phyloP scores from a whole-genome alignment of 345 rosid genomes.

The Pistacia atlantica region DNA sequence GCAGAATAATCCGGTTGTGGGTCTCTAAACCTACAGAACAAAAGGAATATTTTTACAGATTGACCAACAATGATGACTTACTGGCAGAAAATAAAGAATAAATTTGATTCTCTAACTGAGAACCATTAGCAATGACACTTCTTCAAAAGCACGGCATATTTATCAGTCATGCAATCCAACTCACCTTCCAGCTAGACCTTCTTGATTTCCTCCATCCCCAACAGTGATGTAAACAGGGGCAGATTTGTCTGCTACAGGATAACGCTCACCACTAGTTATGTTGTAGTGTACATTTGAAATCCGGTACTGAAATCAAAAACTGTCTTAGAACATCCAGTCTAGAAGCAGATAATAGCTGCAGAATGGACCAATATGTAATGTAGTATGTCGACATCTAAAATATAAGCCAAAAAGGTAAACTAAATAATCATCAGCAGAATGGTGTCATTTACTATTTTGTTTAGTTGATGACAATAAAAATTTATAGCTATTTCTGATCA shows the following conservation, averaged over 20 bases:
- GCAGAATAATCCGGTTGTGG: slow-evolving; percentile 97
- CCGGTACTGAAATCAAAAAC: slow-evolving; percentile 57
- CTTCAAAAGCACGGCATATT: background rate
- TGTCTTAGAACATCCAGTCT: background rate
- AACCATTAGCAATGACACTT: too few species aligned
- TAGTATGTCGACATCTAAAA: background rate
- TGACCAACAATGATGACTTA: background rate
- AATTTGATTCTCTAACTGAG: background rate
- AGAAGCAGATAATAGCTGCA: background rate
- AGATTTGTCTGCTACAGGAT: slow-evolving; percentile 70
- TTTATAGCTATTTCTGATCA: background rate
- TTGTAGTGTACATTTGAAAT: slow-evolving; percentile 78
- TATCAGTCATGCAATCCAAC: slow-evolving; percentile 15
- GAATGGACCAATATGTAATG: background rate
- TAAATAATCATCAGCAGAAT: background rate
- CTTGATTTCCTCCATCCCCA: slow-evolving; percentile 97
- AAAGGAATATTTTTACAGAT: background rate
- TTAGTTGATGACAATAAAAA: background rate
- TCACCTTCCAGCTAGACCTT: slow-evolving; percentile 84
- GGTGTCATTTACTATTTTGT: background rate
- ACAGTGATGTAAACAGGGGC: slow-evolving; percentile 91
- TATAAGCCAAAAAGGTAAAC: background rate
- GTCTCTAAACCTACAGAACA: slow-evolving; percentile 59
- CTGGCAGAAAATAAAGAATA: background rate
- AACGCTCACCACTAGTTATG: slow-evolving; percentile 62